A percentile compares a stretch with the other conserved stretches of the same genome.
Conservation (phyloP, 352 stramenopile genomes). For the Globisporangium lucens region DNA sequence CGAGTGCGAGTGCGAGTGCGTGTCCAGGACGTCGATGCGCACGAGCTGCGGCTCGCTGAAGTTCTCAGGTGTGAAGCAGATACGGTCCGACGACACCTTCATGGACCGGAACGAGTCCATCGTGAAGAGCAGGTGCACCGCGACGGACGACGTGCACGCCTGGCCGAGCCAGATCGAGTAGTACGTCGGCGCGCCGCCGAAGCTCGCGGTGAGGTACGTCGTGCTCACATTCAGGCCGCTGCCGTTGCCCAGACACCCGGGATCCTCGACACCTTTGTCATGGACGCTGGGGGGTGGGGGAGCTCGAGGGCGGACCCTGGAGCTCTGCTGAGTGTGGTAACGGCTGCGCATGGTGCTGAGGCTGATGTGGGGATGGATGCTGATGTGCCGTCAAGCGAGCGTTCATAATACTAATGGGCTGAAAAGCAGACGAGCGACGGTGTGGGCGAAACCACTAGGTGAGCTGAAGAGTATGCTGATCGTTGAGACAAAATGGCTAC, state of each 20-base stretch:
- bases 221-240: slow-evolving; percentile 29
- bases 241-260: slow-evolving; percentile 7
- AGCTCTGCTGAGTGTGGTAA: neutral
- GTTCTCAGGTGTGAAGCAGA: slow-evolving; percentile 71
- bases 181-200: slow-evolving; percentile 50
- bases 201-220: slow-evolving; percentile 47
- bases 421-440: too few species aligned
- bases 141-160: slow-evolving; percentile 57
- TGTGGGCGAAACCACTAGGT: too few species aligned
- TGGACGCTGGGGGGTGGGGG: neutral
- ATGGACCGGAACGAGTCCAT: slow-evolving; percentile 39
- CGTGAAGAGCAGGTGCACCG: slow-evolving; percentile 63
- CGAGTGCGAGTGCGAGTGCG: slow-evolving; percentile 35
- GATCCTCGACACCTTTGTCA: neutral
- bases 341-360: neutral
- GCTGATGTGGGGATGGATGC: neutral
- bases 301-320: neutral
- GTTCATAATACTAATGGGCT: neutral
- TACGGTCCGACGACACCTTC: slow-evolving; percentile 55
- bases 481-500: too few species aligned
- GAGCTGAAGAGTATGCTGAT: too few species aligned
- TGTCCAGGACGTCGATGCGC: slow-evolving; percentile 52
- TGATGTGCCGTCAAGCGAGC: neutral
- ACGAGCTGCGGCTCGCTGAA: slow-evolving; percentile 58
- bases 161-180: slow-evolving; percentile 62